Evolutionary conservation across 1,284 basidiomycete species (phyloP), one percentile per base, ranked within the genome.

Genomic region (Lentinus polychrous): DNA sequence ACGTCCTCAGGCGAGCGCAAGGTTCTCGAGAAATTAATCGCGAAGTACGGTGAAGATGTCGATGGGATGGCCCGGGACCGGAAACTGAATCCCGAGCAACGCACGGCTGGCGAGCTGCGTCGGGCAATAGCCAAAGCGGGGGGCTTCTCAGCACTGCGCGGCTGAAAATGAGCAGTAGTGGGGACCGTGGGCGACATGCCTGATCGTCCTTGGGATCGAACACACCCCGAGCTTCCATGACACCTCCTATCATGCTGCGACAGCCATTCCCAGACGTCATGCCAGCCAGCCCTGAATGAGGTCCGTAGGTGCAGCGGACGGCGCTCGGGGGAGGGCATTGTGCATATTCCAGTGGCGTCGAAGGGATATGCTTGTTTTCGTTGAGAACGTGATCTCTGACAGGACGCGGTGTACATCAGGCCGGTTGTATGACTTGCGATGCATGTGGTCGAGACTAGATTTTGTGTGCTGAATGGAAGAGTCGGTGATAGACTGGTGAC

Each of bases 61-160:
- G 76, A 80, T 22, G 72, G 68, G 35, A 96, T 96, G 92, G 81
- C 83, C 8, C 74, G 74, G 54, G 94, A 98, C 69, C 69, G 80
- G 54, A 84, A 76, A 65, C 66, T 87, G 52, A 98, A 99, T 62
- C 68, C 79, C 18, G 85, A 84, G 67, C 95, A 98, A 69, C 83
- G 86, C 63, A 98, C 94, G 3, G 76, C 74, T 33, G 94, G 92
- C 14, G 83, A 94, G 69, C 70, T 99, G 60, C 75, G 63, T 55
- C 71, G 79, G 60, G 81, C 79, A 34, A 68, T 87, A 49, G 64
- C 59, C 51, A 80, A 74, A 59, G 76, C 78, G 27, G 74, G 78
- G 11, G 71, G 68, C 22, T 53, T 62, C 46, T 61, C 57, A 45
- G 58, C 55, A 49, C 41, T 67, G 36, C 34, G 24, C 42, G 15